These are phyloP conservation scores for Ustanciosporium gigantosporum DNA, from an alignment of 1,284 basidiomycete genomes.

Conservation along the genomic window DNA sequence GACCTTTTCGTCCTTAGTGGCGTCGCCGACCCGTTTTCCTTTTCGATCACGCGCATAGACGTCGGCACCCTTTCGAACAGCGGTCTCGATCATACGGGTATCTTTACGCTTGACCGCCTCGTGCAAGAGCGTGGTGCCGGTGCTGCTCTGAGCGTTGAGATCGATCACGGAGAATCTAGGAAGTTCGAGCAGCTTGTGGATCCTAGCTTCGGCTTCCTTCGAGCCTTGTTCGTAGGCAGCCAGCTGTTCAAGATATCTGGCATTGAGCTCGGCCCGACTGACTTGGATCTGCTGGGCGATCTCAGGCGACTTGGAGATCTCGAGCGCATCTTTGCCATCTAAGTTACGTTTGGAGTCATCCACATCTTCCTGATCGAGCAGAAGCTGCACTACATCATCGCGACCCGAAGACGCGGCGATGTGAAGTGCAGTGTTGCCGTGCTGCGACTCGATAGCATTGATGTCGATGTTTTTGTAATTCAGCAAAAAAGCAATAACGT, in stretches of 20 bases:
- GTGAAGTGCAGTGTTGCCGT: slow-evolving; percentile 79
- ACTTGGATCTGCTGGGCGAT: slow-evolving; percentile 79
- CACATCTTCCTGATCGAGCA: slow-evolving; percentile 68
- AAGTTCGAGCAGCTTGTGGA: slow-evolving; percentile 38
- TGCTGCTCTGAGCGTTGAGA: slow-evolving; percentile 39
- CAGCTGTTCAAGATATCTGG: slow-evolving; percentile 74
- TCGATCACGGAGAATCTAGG: slow-evolving; percentile 48
- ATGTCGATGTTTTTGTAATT: slow-evolving; percentile 68
- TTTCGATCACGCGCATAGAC: slow-evolving; percentile 82
- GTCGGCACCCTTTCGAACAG: slow-evolving; percentile 82
- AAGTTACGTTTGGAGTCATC: slow-evolving; percentile 79
- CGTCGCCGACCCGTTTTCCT: slow-evolving; percentile 76
- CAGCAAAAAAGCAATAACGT: slow-evolving; percentile 69
- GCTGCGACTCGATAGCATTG: slow-evolving; percentile 53
- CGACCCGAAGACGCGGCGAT: slow-evolving; percentile 81
- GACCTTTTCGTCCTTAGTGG: slow-evolving; percentile 74
- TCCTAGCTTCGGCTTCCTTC: slow-evolving; percentile 65
- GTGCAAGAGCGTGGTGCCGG: slow-evolving; percentile 73
- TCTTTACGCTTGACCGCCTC: slow-evolving; percentile 85
- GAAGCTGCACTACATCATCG: slow-evolving; percentile 69
- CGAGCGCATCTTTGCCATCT: slow-evolving; percentile 73
- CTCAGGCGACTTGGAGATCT: slow-evolving; percentile 70
- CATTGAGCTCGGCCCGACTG: slow-evolving; percentile 74
- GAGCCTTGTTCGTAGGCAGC: slow-evolving; percentile 57
- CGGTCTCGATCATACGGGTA: slow-evolving; percentile 78